Evolutionary conservation across 2,329 filamentous ascomycete genomes (phyloP).

Genomic region (Cladophialophora bantiana): DNA sequence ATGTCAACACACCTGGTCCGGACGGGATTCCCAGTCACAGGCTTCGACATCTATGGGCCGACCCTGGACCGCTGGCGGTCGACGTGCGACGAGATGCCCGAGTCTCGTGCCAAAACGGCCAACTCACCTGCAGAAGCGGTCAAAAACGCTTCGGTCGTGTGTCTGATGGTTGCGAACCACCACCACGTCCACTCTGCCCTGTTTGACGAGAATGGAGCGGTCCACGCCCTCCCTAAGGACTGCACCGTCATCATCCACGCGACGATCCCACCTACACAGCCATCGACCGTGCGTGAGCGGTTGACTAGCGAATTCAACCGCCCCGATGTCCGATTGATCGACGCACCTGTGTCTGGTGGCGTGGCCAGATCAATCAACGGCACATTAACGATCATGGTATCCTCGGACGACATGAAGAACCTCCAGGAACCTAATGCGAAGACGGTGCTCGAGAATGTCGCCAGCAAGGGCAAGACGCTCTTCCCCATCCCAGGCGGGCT

Average conservation of each 20-base stretch:
- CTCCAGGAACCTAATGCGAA: conserved; percentile 60
- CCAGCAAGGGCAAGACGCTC: conserved; percentile 64
- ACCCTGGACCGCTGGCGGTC: conserved; percentile 70
- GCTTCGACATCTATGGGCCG: conserved; percentile 73
- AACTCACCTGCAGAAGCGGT: conserved; percentile 67
- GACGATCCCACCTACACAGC: conserved; percentile 72
- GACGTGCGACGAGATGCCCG: conserved; percentile 66
- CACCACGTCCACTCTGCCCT: conserved; percentile 72
- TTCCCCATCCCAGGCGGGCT: conserved; percentile 67
- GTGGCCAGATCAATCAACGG: conserved; percentile 72
- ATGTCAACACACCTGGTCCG: conserved; percentile 78
- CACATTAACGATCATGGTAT: conserved; percentile 77
- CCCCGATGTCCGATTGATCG: conserved; percentile 70
- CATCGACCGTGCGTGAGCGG: conserved; percentile 65
- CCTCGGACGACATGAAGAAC: conserved; percentile 61
- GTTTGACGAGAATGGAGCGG: conserved; percentile 63
- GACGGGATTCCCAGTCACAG: conserved; percentile 70
- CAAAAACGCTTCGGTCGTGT: conserved; percentile 35
- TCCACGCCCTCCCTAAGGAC: conserved; percentile 59
- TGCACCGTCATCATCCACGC: conserved; percentile 72
- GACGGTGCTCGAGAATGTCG: conserved; percentile 68
- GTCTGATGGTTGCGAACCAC: conserved; percentile 76
- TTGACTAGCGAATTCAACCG: conserved; percentile 62
- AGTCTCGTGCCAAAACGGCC: conserved; percentile 68
- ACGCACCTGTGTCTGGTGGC: conserved; percentile 76